Conservation (phyloP, 2,329 filamentous ascomycete species). For the Pseudogymnoascus sp. region DNA sequence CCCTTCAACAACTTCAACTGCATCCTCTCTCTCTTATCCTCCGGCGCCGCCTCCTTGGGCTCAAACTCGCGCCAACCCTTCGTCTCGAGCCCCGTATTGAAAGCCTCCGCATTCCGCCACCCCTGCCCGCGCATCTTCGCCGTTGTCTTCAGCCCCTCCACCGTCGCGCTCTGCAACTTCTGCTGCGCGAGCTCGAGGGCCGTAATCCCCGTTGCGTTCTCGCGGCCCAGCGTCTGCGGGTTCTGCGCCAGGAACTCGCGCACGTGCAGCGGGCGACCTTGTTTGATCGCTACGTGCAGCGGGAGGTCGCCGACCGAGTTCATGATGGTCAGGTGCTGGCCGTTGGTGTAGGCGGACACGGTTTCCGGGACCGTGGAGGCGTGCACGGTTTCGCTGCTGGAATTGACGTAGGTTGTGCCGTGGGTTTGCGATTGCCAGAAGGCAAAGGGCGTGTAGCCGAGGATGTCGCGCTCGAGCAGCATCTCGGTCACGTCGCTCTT, state of each 20-base stretch:
- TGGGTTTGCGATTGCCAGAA: slow-evolving; percentile 51
- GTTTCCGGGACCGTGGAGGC: slow-evolving; percentile 38
- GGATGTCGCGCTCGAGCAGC: slow-evolving; percentile 48
- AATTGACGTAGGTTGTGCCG: slow-evolving; percentile 8
- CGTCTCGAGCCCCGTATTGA: not conserved
- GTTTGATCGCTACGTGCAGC: slow-evolving; percentile 48
- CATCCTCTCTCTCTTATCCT: slow-evolving; percentile 5
- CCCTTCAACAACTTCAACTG: not conserved
- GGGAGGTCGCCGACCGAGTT: slow-evolving; percentile 58
- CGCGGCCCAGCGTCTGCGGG: slow-evolving; percentile 37
- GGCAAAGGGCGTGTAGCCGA: slow-evolving; percentile 49
- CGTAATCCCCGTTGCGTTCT: slow-evolving; percentile 70
- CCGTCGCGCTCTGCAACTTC: not conserved
- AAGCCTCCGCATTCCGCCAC: not conserved
- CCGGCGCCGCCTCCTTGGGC: not conserved
- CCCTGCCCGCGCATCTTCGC: not conserved
- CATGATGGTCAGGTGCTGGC: slow-evolving; percentile 47
- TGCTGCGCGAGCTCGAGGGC: slow-evolving; percentile 53
- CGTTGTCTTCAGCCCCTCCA: not conserved
- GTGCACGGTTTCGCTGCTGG: not conserved
- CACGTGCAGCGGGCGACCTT: slow-evolving; percentile 28
- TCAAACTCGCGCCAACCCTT: slow-evolving; percentile 9
- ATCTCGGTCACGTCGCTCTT: slow-evolving; percentile 46
- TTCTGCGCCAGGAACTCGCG: not conserved
- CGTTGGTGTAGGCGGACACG: slow-evolving; percentile 47